Evolutionary conservation across 805 yeast genomes (phyloP), one percentile per base, ranked within the genome.

Genomic region (Schizosaccharomyces octosporus): DNA sequence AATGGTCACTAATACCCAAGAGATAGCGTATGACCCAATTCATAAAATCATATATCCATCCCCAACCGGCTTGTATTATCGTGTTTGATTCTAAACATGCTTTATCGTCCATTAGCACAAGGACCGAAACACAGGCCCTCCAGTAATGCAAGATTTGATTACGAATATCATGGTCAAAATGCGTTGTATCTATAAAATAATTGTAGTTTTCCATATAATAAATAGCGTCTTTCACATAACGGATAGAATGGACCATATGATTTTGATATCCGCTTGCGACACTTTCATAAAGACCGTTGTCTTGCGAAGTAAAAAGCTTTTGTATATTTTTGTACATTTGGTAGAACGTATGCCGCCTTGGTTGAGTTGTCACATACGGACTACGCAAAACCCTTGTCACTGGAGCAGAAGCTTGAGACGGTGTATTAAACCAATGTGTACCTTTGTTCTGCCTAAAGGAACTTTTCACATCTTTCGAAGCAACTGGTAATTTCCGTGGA

Each of bases 21-120:
- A 57, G n/a, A 15, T 36, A 57, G 27, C 60, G 48, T 9, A 61
- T 24, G 2, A 63, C 61, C n/a, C 55, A 36, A n/a, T 58, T 55
- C n/a, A 63, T 43, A 24, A 63, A 60, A 41, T 63, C 63, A 39
- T 63, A 63, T 17, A 62, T 59, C 55, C 61, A 61, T 5, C 62
- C 59, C 64, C 64, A 63, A 24, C 62, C 62, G 7, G 59, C 61
- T 7, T 11, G 39, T 5, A 61, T 59, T 11, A 31, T 51, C 5
- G 57, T 51, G 15, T 51, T 51, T 29, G 57, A 17, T 51, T 51
- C 57, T 29, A 51, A 24, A 24, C 31, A 19, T 17, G 27, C 57
- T 17, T 17, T 21, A 3, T 24, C 57, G 27, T 51, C 36, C 36
- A 51, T 21, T 6, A 51, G 36, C 31, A 29, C 57, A 24, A 51